These are phyloP conservation scores for Cladosporium sp. DNA, from an alignment of 2,329 filamentous ascomycete species.

Conservation along the genomic window DNA sequence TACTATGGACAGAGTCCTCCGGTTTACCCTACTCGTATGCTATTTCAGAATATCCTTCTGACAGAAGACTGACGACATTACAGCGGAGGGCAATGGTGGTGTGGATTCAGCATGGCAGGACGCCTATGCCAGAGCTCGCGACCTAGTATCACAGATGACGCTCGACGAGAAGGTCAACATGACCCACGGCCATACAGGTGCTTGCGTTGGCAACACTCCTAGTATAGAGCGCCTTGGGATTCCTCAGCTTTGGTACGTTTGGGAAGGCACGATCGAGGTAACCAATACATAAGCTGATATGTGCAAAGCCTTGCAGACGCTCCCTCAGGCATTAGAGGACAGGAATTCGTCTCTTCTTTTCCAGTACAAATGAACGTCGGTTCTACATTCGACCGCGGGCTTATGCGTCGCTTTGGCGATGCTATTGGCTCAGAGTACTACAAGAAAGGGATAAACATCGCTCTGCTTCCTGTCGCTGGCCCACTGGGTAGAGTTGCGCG, in stretches of 20 bases:
- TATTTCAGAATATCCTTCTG: background rate
- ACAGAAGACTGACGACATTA: background rate
- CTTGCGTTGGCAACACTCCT: constrained; percentile 72
- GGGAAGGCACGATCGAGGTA: constrained; percentile 29
- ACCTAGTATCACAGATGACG: constrained; percentile 32
- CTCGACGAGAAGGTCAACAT: constrained; percentile 34
- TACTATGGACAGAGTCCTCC: constrained; percentile 22
- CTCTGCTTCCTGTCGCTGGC: constrained; percentile 45
- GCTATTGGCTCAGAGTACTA: constrained; percentile 30
- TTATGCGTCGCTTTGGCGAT: constrained; percentile 42
- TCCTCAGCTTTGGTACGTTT: constrained; percentile 60
- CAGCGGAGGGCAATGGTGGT: constrained; percentile 23
- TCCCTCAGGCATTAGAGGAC: constrained; percentile 43
- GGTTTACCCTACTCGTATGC: constrained; percentile 28
- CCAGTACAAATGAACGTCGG: constrained; percentile 80
- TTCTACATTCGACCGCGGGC: constrained; percentile 75
- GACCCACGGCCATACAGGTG: constrained; percentile 28
- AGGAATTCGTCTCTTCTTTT: constrained; percentile 54
- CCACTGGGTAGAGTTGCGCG: constrained; percentile 12
- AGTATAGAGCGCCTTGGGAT: constrained; percentile 67
- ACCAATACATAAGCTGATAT: constrained; percentile 35
- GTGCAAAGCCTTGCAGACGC: constrained; percentile 77
- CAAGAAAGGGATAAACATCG: constrained; percentile 51
- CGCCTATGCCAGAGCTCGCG: constrained; percentile 30
- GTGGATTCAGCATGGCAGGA: constrained; percentile 23